These are phyloP conservation scores for Mucor ambiguus DNA, from an alignment of 371 early-diverging fungal genomes.

Conservation along the genomic window DNA sequence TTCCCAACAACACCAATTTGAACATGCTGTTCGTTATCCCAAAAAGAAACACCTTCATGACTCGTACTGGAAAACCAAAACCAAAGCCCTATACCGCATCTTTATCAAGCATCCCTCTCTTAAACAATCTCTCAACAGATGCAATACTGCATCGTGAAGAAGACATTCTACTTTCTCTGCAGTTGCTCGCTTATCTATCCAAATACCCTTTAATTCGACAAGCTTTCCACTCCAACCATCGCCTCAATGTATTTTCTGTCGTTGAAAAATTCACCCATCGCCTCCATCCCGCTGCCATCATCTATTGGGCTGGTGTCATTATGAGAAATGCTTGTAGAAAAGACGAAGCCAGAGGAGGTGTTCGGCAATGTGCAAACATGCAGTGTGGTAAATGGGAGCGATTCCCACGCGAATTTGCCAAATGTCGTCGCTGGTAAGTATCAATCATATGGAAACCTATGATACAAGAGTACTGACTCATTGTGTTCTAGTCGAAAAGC, in stretches of 20 bases:
- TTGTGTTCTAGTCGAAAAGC: slow-evolving; percentile 60
- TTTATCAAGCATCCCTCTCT: slow-evolving; percentile 26
- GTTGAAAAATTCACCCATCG: slow-evolving; percentile 77
- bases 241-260: slow-evolving; percentile 70
- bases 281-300: slow-evolving; percentile 67
- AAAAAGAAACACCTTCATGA: slow-evolving; percentile 31
- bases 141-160: slow-evolving; percentile 74
- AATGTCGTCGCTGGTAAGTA: slow-evolving; percentile 71
- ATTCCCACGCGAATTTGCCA: slow-evolving; percentile 78
- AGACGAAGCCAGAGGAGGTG: slow-evolving; percentile 70
- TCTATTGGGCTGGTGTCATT: slow-evolving; percentile 79
- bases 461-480: neutral
- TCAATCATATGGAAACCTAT: neutral
- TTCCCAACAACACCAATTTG: neutral
- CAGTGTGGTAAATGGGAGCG: slow-evolving; percentile 79
- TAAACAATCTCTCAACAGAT: slow-evolving; percentile 43
- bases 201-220: slow-evolving; percentile 77
- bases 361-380: slow-evolving; percentile 77
- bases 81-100: slow-evolving; percentile 30
- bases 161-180: slow-evolving; percentile 81
- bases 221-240: slow-evolving; percentile 60
- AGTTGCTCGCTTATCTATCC: slow-evolving; percentile 81
- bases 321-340: slow-evolving; percentile 84
- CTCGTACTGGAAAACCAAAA: slow-evolving; percentile 22
- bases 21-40: slow-evolving; percentile 23